Percentiles rank a stretch among this genome's conserved stretches.
These are phyloP conservation scores for Hypomontagnella monticulosa DNA, from an alignment of 495 filamentous ascomycete genomes.

Conservation along the genomic window DNA sequence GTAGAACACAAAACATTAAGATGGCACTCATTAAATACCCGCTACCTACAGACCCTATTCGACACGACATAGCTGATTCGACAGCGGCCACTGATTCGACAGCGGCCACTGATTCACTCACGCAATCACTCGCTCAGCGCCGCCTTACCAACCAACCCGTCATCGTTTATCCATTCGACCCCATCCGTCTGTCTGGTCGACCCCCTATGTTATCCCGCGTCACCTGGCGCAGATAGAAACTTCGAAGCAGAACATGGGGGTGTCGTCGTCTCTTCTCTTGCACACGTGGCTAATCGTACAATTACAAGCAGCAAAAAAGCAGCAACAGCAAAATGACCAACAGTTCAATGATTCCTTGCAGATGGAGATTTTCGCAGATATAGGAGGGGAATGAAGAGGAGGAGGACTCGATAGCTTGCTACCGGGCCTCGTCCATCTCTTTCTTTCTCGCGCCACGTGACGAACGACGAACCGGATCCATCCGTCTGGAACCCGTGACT, in stretches of 20 bases:
- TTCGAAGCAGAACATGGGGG: no score
- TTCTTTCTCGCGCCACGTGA: conserved; percentile 5
- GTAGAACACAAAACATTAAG: conserved; percentile 6
- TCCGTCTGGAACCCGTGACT: background rate
- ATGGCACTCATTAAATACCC: conserved; percentile 19
- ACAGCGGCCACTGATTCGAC: conserved; percentile 4
- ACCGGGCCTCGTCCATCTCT: background rate
- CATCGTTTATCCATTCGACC: no score
- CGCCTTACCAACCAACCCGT: background rate
- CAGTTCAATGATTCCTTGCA: conserved; percentile 4
- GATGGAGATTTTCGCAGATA: conserved; percentile 6
- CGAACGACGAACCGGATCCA: conserved; percentile 21
- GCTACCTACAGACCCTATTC: conserved; percentile 9
- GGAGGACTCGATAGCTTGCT: conserved; percentile 28
- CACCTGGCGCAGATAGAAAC: no score
- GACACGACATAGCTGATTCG: background rate
- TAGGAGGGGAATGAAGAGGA: background rate
- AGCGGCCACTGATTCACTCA: background rate
- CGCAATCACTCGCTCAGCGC: conserved; percentile 12
- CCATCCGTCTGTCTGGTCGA: no score
- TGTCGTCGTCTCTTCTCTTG: no score
- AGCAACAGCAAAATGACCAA: conserved; percentile 2
- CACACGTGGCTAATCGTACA: no score
- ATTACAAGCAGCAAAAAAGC: background rate
- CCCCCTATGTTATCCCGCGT: no score